Base-by-base conservation (phyloP, 2,329 filamentous ascomycete genomes). In the Cladosporium sp. region DNA sequence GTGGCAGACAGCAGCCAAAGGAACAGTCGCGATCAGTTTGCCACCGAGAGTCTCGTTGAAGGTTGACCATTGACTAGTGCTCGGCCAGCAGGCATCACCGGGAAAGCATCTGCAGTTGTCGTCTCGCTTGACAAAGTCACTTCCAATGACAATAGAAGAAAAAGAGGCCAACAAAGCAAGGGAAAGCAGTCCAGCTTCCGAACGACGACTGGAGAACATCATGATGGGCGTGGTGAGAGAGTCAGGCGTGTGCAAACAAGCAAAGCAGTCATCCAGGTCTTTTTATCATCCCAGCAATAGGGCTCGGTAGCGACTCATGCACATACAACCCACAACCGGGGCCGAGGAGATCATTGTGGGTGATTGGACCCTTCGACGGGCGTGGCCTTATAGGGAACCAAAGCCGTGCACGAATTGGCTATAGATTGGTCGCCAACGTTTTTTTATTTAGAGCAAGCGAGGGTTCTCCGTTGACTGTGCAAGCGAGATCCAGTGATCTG, bases 41-140 rank as follows among this genome's bases (percentile, higher is more conserved):
- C 81, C 82, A 19, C 73, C 72, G 1, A 86, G 71, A 1, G 82
- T 78, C n/a, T 67, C 58, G 65, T 86, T 85, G 57, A 87, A 76
- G 0, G 65, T 58, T 6, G 71, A 63, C 84, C 84, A 87, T 4
- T 71, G 68, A 1, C 64, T 47, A 0, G 63, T 20, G 0, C 70
- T 70, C 0, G 84, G 84, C 83, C 84, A 87, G 66, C 75, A 78
- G 0, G 61, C 17, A 59, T 85, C 80, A 11, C 77, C 78, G 0
- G 84, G 83, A 39, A 80, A 74, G 68, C 76, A 82, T 19, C 76
- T 74, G 67, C 80, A 83, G 5, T 43, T 11, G n/a, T 11, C 34
- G 14, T 55, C 51, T 12, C 51, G 36, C 37, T 54, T 30, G 7
- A 17, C 12, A 40, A 22, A 42, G n/a, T 54, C 28, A 2, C 15